A percentile compares a stretch with the other conserved stretches of the same genome.
Evolutionary conservation across 257 asterid genomes (phyloP).

Genomic region (Linderniella brevidens): DNA sequence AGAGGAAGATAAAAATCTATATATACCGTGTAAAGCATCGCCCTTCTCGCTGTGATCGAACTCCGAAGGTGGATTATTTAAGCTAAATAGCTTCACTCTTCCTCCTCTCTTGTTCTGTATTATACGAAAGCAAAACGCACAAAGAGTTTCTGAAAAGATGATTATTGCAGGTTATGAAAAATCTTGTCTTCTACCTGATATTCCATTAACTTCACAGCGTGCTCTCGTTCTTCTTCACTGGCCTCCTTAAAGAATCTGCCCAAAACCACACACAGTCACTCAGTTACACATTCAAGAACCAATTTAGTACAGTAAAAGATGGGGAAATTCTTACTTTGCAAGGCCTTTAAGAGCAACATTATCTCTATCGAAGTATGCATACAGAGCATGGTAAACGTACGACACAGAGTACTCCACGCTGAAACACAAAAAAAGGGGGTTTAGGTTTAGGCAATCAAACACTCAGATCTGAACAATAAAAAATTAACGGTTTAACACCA

Average conservation of each 20-base stretch:
- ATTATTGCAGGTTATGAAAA: background rate
- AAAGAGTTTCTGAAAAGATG: background rate
- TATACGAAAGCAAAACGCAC: background rate
- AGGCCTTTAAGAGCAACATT: conserved; percentile 80
- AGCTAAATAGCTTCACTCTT: conserved; percentile 42
- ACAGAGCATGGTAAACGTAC: conserved; percentile 61
- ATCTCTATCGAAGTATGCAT: conserved; percentile 67
- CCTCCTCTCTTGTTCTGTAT: conserved; percentile 49
- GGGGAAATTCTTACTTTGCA: conserved; percentile 40
- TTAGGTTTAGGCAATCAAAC: background rate
- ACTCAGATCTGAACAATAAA: background rate
- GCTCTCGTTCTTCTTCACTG: conserved; percentile 61
- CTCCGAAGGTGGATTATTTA: conserved; percentile 40
- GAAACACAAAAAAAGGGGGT: conserved; percentile 12
- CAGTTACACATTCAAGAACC: background rate
- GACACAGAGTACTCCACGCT: conserved; percentile 79
- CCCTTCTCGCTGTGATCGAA: conserved; percentile 51
- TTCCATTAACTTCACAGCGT: conserved; percentile 66
- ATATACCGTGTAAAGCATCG: conserved; percentile 50
- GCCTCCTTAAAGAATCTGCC: conserved; percentile 68
- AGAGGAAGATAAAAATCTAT: background rate
- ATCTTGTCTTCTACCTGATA: conserved; percentile 33
- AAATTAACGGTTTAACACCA: too few species aligned
- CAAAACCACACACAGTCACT: background rate
- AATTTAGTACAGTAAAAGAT: background rate